A percentile compares a stretch with the other conserved stretches of the same genome.
These are phyloP conservation scores for Grigorovia yakushimaensis DNA, from an alignment of 805 yeast species.

Conservation along the genomic window DNA sequence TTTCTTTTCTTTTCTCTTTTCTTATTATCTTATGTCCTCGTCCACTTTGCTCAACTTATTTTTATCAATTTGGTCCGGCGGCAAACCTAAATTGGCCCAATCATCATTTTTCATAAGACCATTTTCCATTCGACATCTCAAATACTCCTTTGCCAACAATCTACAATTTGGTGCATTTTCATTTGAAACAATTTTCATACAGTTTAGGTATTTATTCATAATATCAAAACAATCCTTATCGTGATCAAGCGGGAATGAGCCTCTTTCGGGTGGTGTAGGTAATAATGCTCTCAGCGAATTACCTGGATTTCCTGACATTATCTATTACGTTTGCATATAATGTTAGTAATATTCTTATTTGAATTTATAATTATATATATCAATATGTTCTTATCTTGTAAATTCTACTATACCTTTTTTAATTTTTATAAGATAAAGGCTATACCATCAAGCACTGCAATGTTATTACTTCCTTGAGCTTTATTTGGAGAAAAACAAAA, in stretches of 20 bases:
- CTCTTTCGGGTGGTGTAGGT: constrained; percentile 93
- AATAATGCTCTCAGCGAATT: constrained; percentile 40
- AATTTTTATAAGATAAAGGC: too few species aligned
- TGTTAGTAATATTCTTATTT: background rate
- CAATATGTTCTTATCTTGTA: too few species aligned
- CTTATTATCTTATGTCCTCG: background rate
- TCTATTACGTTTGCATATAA: too few species aligned
- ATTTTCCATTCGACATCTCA: constrained; percentile 84
- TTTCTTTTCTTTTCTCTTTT: background rate
- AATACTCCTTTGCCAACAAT: constrained; percentile 66
- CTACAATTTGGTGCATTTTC: constrained; percentile 90
- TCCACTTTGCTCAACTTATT: background rate
- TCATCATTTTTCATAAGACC: constrained; percentile 50
- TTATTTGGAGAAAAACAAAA: too few species aligned
- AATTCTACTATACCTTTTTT: too few species aligned
- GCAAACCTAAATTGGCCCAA: constrained; percentile 54
- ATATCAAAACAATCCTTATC: constrained; percentile 67
- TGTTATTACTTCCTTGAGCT: too few species aligned
- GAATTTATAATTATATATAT: too few species aligned
- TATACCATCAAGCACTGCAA: too few species aligned
- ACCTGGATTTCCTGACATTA: constrained; percentile 37
- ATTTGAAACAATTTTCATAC: constrained; percentile 69
- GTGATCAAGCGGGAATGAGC: constrained; percentile 93
- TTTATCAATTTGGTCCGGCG: constrained; percentile 31
- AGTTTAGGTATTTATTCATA: constrained; percentile 67